Evolutionary conservation across 116 monocot species (phyloP), one percentile per base, ranked within the genome.

Genomic region (Phalaenopsis hybrid): DNA sequence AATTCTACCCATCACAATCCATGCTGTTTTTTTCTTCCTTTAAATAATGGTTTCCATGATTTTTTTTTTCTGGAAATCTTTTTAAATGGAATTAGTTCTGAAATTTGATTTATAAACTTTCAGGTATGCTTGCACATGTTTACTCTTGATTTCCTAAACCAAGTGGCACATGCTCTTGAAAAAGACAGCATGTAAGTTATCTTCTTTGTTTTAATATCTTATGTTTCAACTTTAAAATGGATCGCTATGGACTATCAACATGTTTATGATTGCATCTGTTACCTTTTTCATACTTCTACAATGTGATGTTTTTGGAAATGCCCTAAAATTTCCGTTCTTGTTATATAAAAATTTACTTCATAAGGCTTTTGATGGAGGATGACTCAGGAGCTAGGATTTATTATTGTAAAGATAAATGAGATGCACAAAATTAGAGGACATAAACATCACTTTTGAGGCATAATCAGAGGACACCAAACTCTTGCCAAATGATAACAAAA

Each of bases 121-220:
- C 52, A 99, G 95, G 87, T 99, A 15, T 99, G 95, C 87, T 87
- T 99, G 82, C 93, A 99, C 79, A 88, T 99, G 92, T 99, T 99
- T 83, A 99, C 90, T 77, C 74, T 99, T 87, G 95, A 99, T 79
- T 99, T 99, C 79, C 81, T 95, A 44, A 99, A 92, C 89, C 99
- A 95, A 88, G 95, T 99, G 16, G 95, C 93, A 77, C 92, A 91
- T 86, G 90, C 93, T 63, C 93, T 99, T 72, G 99, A 99, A 82
- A 99, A 93, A 78, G 99, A 95, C 80, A 93, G 99, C 88, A 89
- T 95, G 99, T 99, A 44, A 90, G 96, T 89, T 41, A 52, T 87
- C 81, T 37, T 75, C 55, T 16, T 50, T 82, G 23, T 45, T 45
- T 46, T 5, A 49, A 16, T 74, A 50, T 13, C 44, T 72, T 23